Conservation (phyloP, 257 asterid species). For the Nicotiana otophora region DNA sequence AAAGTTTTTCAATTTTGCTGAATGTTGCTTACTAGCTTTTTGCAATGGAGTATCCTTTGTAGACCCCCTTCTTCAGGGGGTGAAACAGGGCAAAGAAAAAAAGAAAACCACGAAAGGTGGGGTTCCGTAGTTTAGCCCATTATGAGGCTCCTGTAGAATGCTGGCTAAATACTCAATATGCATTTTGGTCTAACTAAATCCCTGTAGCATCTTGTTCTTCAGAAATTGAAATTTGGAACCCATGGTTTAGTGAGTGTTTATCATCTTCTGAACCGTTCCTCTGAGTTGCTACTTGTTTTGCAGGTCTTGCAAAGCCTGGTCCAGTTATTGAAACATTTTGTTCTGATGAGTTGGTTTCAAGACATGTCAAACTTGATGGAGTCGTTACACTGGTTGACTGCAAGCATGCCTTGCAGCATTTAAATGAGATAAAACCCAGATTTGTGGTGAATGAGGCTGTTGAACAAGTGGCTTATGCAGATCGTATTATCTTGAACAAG, state of each 20-base stretch:
- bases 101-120: background rate
- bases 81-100: background rate
- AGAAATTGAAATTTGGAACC: background rate
- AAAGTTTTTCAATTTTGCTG: background rate
- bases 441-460: slow-evolving; percentile 94
- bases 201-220: background rate
- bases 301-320: slow-evolving; percentile 99
- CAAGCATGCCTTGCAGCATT: slow-evolving; percentile 66
- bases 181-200: background rate
- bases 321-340: slow-evolving; percentile 96
- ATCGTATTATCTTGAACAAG: slow-evolving; percentile 82
- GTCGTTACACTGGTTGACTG: slow-evolving; percentile 92
- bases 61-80: background rate
- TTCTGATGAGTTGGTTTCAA: slow-evolving; percentile 75
- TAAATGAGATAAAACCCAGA: slow-evolving; percentile 87
- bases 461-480: slow-evolving; percentile 97
- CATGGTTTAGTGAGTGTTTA: background rate
- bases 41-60: background rate
- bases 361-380: slow-evolving; percentile 90
- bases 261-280: background rate
- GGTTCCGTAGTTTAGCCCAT: background rate
- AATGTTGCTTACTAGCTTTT: background rate
- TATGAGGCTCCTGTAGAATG: background rate
- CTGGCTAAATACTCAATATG: background rate
- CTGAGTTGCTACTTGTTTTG: slow-evolving; percentile 13